These are phyloP conservation scores for Quercus aquifolioides DNA, from an alignment of 306 rosid genomes.

Conservation along the genomic window DNA sequence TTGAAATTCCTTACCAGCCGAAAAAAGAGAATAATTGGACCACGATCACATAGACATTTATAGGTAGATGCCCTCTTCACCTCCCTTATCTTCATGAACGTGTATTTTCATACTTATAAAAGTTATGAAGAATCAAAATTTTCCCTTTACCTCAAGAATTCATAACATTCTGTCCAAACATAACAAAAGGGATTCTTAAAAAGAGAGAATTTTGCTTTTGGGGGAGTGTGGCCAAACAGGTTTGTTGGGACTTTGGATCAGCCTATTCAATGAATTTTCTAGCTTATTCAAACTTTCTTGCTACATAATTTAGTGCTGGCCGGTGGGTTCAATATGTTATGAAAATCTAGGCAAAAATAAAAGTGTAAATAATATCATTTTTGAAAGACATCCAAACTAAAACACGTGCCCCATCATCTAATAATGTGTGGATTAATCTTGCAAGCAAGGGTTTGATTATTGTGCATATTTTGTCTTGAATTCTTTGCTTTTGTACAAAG, in stretches of 20 bases:
- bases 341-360: neutral
- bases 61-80: neutral
- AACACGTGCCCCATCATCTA: neutral
- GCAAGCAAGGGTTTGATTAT: too few relatives aligned
- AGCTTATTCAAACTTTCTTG: neutral
- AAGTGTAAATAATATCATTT: neutral
- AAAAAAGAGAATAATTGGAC: constrained; percentile 17
- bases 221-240: neutral
- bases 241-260: neutral
- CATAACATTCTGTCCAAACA: neutral
- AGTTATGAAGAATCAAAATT: too few relatives aligned
- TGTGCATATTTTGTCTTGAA: neutral
- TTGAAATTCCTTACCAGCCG: constrained; percentile 6
- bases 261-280: neutral
- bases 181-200: too few relatives aligned
- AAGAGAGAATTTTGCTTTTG: too few relatives aligned
- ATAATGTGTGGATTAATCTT: neutral
- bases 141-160: neutral
- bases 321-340: neutral
- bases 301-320: neutral
- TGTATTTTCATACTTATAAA: neutral
- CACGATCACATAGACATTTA: constrained; percentile 9
- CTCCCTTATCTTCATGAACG: neutral
- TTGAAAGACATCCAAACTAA: neutral
- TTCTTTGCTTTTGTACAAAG: neutral